Evolutionary conservation across 371 early-diverging fungal genomes (phyloP).

Genomic region (Rhizopus microsporus): DNA sequence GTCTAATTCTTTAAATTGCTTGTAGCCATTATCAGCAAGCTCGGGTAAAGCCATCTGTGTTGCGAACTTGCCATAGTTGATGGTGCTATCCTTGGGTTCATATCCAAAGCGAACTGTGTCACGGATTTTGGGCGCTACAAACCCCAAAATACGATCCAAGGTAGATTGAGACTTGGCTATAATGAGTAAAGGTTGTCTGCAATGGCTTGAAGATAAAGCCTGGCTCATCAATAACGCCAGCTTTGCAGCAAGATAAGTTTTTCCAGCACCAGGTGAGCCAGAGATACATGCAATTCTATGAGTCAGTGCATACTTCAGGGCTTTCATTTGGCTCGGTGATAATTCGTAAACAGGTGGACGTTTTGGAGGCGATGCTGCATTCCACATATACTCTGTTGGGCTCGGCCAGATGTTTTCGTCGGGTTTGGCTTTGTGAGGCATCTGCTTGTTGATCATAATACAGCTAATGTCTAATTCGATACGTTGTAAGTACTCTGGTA

Average conservation of each 20-base stretch:
- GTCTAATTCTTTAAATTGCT: constrained; percentile 23
- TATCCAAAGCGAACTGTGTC: constrained; percentile 37
- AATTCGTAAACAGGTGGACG: constrained; percentile 27
- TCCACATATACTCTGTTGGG: neutral
- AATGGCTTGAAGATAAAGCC: constrained; percentile 26
- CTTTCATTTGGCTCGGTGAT: constrained; percentile 39
- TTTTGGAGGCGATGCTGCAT: constrained; percentile 5
- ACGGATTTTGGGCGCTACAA: constrained; percentile 13
- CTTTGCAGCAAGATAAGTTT: constrained; percentile 40
- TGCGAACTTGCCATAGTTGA: constrained; percentile 20
- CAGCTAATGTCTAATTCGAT: constrained; percentile 33
- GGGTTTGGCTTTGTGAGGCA: constrained; percentile 11
- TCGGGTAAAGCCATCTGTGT: constrained; percentile 8
- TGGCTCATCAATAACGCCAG: constrained; percentile 30
- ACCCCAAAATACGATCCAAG: constrained; percentile 28
- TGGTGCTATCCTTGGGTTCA: constrained; percentile 1
- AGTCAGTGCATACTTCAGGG: constrained; percentile 33
- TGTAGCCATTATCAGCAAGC: constrained; percentile 25
- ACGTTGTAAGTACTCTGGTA: constrained; percentile 30
- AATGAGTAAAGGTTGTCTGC: constrained; percentile 37
- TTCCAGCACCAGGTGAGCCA: constrained; percentile 45
- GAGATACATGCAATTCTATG: constrained; percentile 40
- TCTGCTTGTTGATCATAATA: constrained; percentile 19
- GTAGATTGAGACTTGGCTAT: constrained; percentile 30
- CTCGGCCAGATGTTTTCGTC: constrained; percentile 30